Base-by-base conservation (phyloP, 1,284 basidiomycete genomes). In the Athelia sp. region DNA sequence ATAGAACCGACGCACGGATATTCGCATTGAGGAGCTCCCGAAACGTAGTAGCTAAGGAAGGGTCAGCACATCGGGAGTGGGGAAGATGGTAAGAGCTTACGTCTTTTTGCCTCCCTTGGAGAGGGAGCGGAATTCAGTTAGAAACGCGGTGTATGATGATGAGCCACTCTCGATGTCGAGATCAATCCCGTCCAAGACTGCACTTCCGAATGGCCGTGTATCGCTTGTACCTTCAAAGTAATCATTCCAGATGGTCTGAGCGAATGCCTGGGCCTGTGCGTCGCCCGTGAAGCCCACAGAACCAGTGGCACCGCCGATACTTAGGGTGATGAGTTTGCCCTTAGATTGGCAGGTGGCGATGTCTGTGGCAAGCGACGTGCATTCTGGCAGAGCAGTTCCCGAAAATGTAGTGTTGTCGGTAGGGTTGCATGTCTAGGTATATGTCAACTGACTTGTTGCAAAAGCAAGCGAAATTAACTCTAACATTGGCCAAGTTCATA, bases 111-210 rank as follows among this genome's bases (percentile, higher is more conserved):
- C 73, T 34, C 73, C 71, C 48, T 59, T 69, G 32, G 77, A 64
- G 43, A 79, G 65, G 4, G 78, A 74, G 11, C 78, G 76, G 45
- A 84, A 75, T 51, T 71, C 65, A 50, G 75, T 82, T 18, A 85
- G 73, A 55, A 85, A 85, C 1, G 80, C 72, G 8, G 70, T 70
- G 60, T 83, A 84, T 17, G 67, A 66, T n/a, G 74, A 72, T n/a
- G 69, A 63, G 13, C 83, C 82, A 32, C 74, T 73, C 63, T 85
- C 82, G 56, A 86, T 83, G 59, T 84, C 82, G 35, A 85, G 70
- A 59, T 85, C 82, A 46, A 86, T 72, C 15, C 82, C 82, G 58
- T 84, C 82, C 4, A 85, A 69, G 50, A 84, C 71, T 8, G 82
- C 83, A 55, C 57, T 69, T 26, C 81, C 83, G 56, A 85, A 84